Evolutionary conservation across 1,284 basidiomycete genomes (phyloP).

Genomic region (Exsudoporus floridanus): DNA sequence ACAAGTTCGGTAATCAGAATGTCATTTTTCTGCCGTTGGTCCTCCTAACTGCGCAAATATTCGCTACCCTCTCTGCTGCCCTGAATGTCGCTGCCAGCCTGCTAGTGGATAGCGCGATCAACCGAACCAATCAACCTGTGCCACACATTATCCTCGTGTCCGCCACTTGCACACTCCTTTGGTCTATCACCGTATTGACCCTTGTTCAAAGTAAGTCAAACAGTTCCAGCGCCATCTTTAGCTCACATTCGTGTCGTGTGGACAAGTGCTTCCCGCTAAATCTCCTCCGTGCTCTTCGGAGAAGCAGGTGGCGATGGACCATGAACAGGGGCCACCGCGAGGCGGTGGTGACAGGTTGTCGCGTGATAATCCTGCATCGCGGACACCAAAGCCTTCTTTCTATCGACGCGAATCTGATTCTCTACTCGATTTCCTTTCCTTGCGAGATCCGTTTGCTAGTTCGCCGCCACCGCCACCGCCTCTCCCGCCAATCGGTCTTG

Average conservation of each 20-base stretch:
- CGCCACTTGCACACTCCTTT: slow-evolving; percentile 24
- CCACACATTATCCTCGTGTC: slow-evolving; percentile 16
- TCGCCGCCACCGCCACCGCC: slow-evolving; percentile 34
- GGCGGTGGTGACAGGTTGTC: not conserved
- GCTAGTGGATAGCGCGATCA: not conserved
- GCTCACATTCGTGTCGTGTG: slow-evolving; percentile 1
- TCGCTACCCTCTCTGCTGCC: slow-evolving; percentile 26
- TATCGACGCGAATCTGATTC: slow-evolving; percentile 30
- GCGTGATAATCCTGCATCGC: not conserved
- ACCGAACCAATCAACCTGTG: not conserved
- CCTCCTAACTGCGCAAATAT: slow-evolving; percentile 25
- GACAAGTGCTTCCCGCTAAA: slow-evolving; percentile 26
- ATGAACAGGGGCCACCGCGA: slow-evolving; percentile 1
- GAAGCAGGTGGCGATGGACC: not conserved
- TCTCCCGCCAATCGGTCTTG: slow-evolving; percentile 28
- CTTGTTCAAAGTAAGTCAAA: slow-evolving; percentile 26
- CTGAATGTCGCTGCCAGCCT: slow-evolving; percentile 22
- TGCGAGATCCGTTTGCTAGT: slow-evolving; percentile 36
- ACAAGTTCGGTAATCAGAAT: not conserved
- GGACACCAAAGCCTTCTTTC: slow-evolving; percentile 23
- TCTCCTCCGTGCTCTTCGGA: slow-evolving; percentile 6
- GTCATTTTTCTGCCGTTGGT: slow-evolving; percentile 5
- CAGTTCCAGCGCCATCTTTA: not conserved
- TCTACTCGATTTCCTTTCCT: slow-evolving; percentile 34
- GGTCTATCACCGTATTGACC: slow-evolving; percentile 24